These are phyloP conservation scores for Pseudozyma sp. DNA, from an alignment of 1,284 basidiomycete genomes.

Conservation along the genomic window DNA sequence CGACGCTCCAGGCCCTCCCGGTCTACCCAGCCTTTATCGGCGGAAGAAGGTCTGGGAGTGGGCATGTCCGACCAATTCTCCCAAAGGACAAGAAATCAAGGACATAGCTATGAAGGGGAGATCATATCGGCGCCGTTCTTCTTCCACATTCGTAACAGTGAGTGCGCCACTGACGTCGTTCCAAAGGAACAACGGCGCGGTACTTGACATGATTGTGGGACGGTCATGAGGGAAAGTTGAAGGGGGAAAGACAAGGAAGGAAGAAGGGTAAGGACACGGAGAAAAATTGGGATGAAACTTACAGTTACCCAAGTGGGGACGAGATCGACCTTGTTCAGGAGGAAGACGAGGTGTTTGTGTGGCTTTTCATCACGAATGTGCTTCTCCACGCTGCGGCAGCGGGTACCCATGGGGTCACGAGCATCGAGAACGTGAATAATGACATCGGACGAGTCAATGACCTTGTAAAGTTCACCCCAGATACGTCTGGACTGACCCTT, in stretches of 20 bases:
- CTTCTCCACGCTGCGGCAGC: conserved; percentile 93
- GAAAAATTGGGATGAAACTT: conserved; percentile 70
- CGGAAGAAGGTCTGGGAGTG: conserved; percentile 66
- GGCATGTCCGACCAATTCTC: conserved; percentile 51
- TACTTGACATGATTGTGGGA: conserved; percentile 69
- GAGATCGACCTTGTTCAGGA: conserved; percentile 98
- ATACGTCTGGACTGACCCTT: conserved; percentile 75
- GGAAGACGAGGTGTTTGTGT: conserved; percentile 95
- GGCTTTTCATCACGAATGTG: conserved; percentile 95
- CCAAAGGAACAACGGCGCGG: conserved; percentile 45
- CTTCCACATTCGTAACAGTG: conserved; percentile 77
- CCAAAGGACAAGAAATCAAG: conserved; percentile 67
- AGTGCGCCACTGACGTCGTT: conserved; percentile 58
- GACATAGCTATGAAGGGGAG: conserved; percentile 69
- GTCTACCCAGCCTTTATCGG: conserved; percentile 66
- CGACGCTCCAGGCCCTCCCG: conserved; percentile 61
- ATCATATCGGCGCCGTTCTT: conserved; percentile 71
- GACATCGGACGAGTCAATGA: conserved; percentile 98
- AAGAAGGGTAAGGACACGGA: conserved; percentile 8
- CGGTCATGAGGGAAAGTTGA: conserved; percentile 21
- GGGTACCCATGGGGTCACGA: conserved; percentile 94
- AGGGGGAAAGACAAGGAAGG: conserved; percentile 7
- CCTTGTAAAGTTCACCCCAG: conserved; percentile 98
- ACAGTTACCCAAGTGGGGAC: conserved; percentile 99
- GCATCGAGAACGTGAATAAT: conserved; percentile 96